phyloP scores from a whole-genome alignment of 1,139 yeast genomes.

The Geotrichum klebahnii region DNA sequence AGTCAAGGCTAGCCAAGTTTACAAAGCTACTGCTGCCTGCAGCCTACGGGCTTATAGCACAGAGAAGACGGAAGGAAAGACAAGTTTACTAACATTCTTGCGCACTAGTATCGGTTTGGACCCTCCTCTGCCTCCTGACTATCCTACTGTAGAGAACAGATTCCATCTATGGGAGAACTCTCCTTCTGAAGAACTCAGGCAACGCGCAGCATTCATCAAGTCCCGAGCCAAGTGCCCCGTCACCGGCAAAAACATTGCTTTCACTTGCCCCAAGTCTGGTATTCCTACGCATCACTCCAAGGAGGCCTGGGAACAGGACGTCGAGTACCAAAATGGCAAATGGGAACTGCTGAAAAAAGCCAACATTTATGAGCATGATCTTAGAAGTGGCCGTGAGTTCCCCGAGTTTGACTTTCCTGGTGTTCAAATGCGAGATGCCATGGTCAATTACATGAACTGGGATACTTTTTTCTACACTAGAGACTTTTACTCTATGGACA shows the following conservation, averaged over 20 bases:
- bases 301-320: conserved; percentile 85
- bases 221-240: conserved; percentile 90
- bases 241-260: conserved; percentile 72
- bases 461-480: conserved; percentile 90
- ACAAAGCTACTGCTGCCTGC: neutral
- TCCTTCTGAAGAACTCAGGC: conserved; percentile 80
- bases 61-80: conserved; percentile 10
- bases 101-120: conserved; percentile 59
- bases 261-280: conserved; percentile 88
- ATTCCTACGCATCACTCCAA: conserved; percentile 91
- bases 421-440: conserved; percentile 69
- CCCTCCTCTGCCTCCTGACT: conserved; percentile 58
- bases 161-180: conserved; percentile 88
- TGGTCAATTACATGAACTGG: conserved; percentile 81
- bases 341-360: conserved; percentile 78
- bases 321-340: conserved; percentile 63
- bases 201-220: conserved; percentile 85
- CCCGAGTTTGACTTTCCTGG: conserved; percentile 94
- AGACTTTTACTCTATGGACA: conserved; percentile 91
- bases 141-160: conserved; percentile 62
- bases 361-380: conserved; percentile 89
- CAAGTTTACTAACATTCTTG: conserved; percentile 39
- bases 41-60: conserved; percentile 8
- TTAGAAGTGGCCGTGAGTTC: conserved; percentile 87
- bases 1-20: neutral